phyloP scores from a whole-genome alignment of 1,284 basidiomycete species.

The Cryptococcus sp. region DNA sequence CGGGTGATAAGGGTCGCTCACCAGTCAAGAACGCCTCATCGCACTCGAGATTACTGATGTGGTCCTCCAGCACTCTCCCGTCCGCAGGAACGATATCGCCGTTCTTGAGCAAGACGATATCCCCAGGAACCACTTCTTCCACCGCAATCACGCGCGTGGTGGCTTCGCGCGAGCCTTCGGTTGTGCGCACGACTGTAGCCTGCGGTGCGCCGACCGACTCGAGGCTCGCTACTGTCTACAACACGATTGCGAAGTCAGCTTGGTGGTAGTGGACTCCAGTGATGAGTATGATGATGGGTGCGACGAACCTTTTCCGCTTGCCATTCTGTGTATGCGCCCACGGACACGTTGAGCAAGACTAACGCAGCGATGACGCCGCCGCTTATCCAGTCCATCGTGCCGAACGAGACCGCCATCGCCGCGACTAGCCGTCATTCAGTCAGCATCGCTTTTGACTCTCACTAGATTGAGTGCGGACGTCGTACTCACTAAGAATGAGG shows the following conservation, averaged over 20 bases:
- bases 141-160: constrained; percentile 60
- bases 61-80: constrained; percentile 56
- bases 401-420: constrained; percentile 67
- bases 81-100: constrained; percentile 67
- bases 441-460: constrained; percentile 40
- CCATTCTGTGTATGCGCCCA: constrained; percentile 54
- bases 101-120: constrained; percentile 62
- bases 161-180: constrained; percentile 19
- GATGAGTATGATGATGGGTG: background rate
- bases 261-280: background rate
- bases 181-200: constrained; percentile 61
- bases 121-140: constrained; percentile 65
- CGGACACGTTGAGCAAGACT: constrained; percentile 61
- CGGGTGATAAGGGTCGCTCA: constrained; percentile 56
- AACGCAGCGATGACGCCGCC: constrained; percentile 67
- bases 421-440: constrained; percentile 54
- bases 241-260: background rate
- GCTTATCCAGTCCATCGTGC: constrained; percentile 65
- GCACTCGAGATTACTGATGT: constrained; percentile 59
- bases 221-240: constrained; percentile 53
- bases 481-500: constrained; percentile 48
- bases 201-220: constrained; percentile 60
- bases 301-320: constrained; percentile 52
- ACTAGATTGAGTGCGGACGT: constrained; percentile 4
- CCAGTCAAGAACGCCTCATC: constrained; percentile 73